Conservation (phyloP, 768 basidiomycete species). For the Pseudohyphozyma bogoriensis region DNA sequence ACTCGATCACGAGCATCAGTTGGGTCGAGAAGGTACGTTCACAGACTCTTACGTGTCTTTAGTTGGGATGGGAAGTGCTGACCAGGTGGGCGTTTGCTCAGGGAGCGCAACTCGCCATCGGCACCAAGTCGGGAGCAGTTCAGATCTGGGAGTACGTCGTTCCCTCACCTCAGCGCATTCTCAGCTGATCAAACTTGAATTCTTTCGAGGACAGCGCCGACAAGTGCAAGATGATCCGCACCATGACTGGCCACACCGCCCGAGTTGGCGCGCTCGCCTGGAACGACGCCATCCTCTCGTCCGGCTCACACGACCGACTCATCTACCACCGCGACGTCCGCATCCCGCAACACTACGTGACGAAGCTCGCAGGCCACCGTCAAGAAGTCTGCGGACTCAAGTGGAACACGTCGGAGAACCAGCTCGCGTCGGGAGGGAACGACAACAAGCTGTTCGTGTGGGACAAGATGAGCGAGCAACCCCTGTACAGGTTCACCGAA, state of each 20-base stretch:
- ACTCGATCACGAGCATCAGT: slow-evolving; percentile 73
- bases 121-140: slow-evolving; percentile 76
- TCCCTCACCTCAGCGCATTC: not conserved
- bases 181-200: not conserved
- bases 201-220: not conserved
- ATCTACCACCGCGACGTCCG: slow-evolving; percentile 90
- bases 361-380: slow-evolving; percentile 47
- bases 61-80: too few species aligned
- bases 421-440: slow-evolving; percentile 86
- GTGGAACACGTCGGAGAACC: slow-evolving; percentile 59
- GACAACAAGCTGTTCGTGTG: slow-evolving; percentile 99
- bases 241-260: slow-evolving; percentile 76
- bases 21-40: slow-evolving; percentile 70
- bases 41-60: not conserved
- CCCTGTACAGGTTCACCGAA: slow-evolving; percentile 90
- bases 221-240: slow-evolving; percentile 47
- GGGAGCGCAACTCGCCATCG: slow-evolving; percentile 84
- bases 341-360: slow-evolving; percentile 56
- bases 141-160: slow-evolving; percentile 68
- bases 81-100: slow-evolving; percentile 19
- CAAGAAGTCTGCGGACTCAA: slow-evolving; percentile 95
- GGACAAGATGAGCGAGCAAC: slow-evolving; percentile 61
- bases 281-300: slow-evolving; percentile 77
- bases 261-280: slow-evolving; percentile 91
- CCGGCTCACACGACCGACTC: slow-evolving; percentile 80